Conservation (phyloP, 2,329 filamentous ascomycete species). For the Clonostachys rhizophaga region DNA sequence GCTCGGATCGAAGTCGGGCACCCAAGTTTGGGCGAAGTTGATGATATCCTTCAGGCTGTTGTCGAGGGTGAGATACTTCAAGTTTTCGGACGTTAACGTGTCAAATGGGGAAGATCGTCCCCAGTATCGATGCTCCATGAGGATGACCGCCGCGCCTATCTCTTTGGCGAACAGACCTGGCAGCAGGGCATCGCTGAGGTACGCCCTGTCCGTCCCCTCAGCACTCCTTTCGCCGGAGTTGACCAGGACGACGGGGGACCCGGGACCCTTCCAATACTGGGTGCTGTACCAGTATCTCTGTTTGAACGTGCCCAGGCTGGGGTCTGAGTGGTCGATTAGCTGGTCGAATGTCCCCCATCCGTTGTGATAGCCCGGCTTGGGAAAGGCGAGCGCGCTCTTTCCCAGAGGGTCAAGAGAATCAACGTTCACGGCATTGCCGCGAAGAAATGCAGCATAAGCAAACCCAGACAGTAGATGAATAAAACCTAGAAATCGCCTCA, state of each 20-base stretch:
- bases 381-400: not conserved
- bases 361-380: not conserved
- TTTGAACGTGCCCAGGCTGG: slow-evolving; percentile 53
- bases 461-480: not conserved
- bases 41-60: slow-evolving; percentile 72
- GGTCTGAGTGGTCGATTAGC: slow-evolving; percentile 53
- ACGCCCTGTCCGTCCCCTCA: slow-evolving; percentile 49
- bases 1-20: slow-evolving; percentile 62
- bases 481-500: too few species aligned
- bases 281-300: slow-evolving; percentile 79
- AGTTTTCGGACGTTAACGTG: slow-evolving; percentile 58
- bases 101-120: slow-evolving; percentile 64
- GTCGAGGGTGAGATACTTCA: slow-evolving; percentile 75
- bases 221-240: slow-evolving; percentile 61
- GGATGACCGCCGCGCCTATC: slow-evolving; percentile 65
- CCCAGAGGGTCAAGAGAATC: not conserved
- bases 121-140: slow-evolving; percentile 83
- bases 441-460: not conserved
- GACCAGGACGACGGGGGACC: slow-evolving; percentile 71
- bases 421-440: not conserved
- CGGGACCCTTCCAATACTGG: slow-evolving; percentile 66
- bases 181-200: slow-evolving; percentile 68
- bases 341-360: slow-evolving; percentile 37
- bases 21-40: slow-evolving; percentile 69
- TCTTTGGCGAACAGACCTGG: slow-evolving; percentile 60